These are phyloP conservation scores for Alternaria sp. DNA, from an alignment of 2,329 filamentous ascomycete genomes.

Conservation along the genomic window DNA sequence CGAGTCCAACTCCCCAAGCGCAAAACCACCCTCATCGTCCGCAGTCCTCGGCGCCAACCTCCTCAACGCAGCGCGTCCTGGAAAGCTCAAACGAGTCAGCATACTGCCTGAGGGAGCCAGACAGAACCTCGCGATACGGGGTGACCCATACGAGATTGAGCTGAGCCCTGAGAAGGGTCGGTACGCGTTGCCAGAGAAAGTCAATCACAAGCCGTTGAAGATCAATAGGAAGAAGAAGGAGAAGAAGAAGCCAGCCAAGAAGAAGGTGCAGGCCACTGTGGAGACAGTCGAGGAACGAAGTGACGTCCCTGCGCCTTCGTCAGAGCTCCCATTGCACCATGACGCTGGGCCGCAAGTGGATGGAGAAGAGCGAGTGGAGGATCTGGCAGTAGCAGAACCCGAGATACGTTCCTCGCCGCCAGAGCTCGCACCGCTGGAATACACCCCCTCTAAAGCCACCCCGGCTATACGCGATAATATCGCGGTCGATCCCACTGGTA, in stretches of 20 bases:
- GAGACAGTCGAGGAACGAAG: too few relatives aligned
- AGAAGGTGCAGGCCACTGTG: neutral
- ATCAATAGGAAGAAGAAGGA: slow-evolving; percentile 9
- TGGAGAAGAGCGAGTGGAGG: neutral
- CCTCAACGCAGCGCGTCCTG: slow-evolving; percentile 39
- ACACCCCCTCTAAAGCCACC: neutral
- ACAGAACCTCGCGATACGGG: slow-evolving; percentile 13
- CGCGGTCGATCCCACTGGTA: neutral
- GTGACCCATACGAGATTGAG: slow-evolving; percentile 26
- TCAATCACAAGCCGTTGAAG: slow-evolving; percentile 18
- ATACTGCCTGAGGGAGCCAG: slow-evolving; percentile 8
- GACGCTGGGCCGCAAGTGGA: neutral
- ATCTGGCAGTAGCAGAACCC: neutral
- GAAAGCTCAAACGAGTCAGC: slow-evolving; percentile 29
- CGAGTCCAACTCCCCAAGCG: slow-evolving; percentile 20
- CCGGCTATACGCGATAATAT: neutral
- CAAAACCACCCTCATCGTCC: slow-evolving; percentile 11
- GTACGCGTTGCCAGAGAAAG: slow-evolving; percentile 9
- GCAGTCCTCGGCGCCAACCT: slow-evolving; percentile 31
- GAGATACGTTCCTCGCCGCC: neutral
- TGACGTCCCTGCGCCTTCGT: neutral
- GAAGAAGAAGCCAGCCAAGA: slow-evolving; percentile 1
- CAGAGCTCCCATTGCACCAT: neutral
- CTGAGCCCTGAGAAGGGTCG: slow-evolving; percentile 28
- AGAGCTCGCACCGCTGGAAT: neutral